Conservation (phyloP, 1,139 yeast species). For the Suhomyces wounanorum region DNA sequence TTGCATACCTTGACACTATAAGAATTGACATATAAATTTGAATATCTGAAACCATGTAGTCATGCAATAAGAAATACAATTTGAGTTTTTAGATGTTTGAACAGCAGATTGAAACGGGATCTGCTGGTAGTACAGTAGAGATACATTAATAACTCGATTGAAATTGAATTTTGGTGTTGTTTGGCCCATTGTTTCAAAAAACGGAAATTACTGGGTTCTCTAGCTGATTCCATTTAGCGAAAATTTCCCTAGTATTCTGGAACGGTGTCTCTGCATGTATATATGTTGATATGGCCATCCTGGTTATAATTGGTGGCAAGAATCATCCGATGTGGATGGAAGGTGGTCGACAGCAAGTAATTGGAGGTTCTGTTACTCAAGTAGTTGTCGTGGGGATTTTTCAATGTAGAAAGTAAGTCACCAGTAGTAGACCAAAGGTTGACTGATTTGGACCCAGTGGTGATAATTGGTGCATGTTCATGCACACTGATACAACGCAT, state of each 20-base stretch:
- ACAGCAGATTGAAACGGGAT: no score
- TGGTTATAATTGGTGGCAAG: conserved; percentile 84
- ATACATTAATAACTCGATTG: no score
- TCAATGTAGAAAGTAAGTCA: conserved; percentile 62
- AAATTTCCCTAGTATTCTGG: conserved; percentile 40
- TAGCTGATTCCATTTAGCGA: no score
- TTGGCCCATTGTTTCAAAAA: no score
- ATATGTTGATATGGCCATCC: conserved; percentile 72
- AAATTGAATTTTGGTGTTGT: no score
- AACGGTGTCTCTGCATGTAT: conserved; percentile 45
- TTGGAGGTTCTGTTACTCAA: conserved; percentile 48
- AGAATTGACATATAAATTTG: no score
- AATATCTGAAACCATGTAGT: no score
- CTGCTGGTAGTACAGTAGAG: no score
- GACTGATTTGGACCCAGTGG: conserved; percentile 81
- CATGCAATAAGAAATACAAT: no score
- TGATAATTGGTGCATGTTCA: conserved; percentile 94
- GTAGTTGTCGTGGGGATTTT: conserved; percentile 52
- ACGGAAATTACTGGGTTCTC: no score
- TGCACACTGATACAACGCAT: conserved; percentile 81
- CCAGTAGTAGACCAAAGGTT: conserved; percentile 89
- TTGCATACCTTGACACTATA: no score
- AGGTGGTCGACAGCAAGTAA: conserved; percentile 65
- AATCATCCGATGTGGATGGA: conserved; percentile 96
- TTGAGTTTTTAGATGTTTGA: no score